phyloP scores from a whole-genome alignment of 495 filamentous ascomycete species.

The Penicillium alfredii region DNA sequence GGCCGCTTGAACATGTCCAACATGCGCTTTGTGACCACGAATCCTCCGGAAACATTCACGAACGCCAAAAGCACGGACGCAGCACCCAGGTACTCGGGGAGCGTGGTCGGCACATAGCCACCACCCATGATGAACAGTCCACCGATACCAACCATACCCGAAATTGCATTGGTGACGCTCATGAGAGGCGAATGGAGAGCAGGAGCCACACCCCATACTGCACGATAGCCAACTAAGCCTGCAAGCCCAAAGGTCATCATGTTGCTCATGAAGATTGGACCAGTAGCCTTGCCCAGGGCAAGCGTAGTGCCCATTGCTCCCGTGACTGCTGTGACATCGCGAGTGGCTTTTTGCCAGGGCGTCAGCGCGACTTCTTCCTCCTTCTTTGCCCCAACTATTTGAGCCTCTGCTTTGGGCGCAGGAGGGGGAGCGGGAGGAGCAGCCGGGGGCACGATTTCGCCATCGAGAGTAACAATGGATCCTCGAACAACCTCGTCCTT shows the following conservation, averaged over 20 bases:
- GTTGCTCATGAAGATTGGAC: conserved; percentile 76
- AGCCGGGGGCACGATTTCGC: conserved; percentile 64
- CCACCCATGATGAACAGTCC: conserved; percentile 78
- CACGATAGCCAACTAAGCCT: conserved; percentile 72
- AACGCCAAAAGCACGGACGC: conserved; percentile 72
- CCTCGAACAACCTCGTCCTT: conserved; percentile 75
- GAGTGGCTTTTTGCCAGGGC: conserved; percentile 67
- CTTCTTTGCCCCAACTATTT: conserved; percentile 42
- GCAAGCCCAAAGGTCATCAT: conserved; percentile 73
- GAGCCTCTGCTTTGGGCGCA: conserved; percentile 46
- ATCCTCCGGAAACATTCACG: conserved; percentile 76
- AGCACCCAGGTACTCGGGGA: conserved; percentile 73
- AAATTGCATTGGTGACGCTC: conserved; percentile 84
- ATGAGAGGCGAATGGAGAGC: conserved; percentile 77
- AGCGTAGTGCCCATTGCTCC: conserved; percentile 67
- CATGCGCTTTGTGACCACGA: conserved; percentile 83
- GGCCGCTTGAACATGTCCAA: conserved; percentile 85
- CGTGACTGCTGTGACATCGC: conserved; percentile 63
- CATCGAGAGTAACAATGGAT: conserved; percentile 68
- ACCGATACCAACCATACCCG: conserved; percentile 76
- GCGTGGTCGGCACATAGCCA: conserved; percentile 61
- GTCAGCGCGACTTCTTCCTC: conserved; percentile 58
- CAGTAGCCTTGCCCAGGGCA: conserved; percentile 67
- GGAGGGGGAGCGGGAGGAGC: conserved; percentile 67
- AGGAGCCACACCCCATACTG: conserved; percentile 72